Evolutionary conservation across 2,329 filamentous ascomycete species (phyloP).

Genomic region (Raffaelea albimanens): DNA sequence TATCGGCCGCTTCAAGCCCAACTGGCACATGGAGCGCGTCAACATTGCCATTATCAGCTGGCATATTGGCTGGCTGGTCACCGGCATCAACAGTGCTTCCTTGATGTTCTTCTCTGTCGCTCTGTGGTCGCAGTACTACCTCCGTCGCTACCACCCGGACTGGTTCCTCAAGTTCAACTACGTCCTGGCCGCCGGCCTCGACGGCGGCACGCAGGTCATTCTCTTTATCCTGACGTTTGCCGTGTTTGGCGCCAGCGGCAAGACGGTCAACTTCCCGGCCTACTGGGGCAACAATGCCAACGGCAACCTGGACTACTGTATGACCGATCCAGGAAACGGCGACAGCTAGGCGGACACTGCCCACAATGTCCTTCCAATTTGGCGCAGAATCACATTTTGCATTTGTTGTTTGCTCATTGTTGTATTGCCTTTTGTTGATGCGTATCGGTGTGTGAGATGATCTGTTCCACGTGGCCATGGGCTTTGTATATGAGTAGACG

Average conservation of each 20-base stretch:
- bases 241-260: conserved; percentile 35
- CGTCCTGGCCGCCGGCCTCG: neutral
- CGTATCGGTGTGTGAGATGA: too few relatives aligned
- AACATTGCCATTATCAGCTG: conserved; percentile 18
- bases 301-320: conserved; percentile 69
- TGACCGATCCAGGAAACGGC: conserved; percentile 18
- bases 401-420: too few relatives aligned
- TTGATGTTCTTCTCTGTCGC: conserved; percentile 55
- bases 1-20: conserved; percentile 41
- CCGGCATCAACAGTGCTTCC: conserved; percentile 42
- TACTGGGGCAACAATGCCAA: conserved; percentile 62
- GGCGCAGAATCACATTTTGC: too few relatives aligned
- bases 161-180: conserved; percentile 25
- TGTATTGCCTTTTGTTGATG: too few relatives aligned
- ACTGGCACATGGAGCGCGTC: conserved; percentile 58
- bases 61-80: conserved; percentile 51
- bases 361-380: too few relatives aligned
- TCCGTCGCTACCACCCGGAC: conserved; percentile 22
- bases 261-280: conserved; percentile 59
- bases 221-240: conserved; percentile 31
- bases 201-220: conserved; percentile 9
- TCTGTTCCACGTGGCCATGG: too few relatives aligned
- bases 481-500: too few relatives aligned
- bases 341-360: too few relatives aligned
- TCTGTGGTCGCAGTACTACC: conserved; percentile 67